Evolutionary conservation across 2,329 filamentous ascomycete species (phyloP).

Genomic region (Graphiopsis chlorocephala): DNA sequence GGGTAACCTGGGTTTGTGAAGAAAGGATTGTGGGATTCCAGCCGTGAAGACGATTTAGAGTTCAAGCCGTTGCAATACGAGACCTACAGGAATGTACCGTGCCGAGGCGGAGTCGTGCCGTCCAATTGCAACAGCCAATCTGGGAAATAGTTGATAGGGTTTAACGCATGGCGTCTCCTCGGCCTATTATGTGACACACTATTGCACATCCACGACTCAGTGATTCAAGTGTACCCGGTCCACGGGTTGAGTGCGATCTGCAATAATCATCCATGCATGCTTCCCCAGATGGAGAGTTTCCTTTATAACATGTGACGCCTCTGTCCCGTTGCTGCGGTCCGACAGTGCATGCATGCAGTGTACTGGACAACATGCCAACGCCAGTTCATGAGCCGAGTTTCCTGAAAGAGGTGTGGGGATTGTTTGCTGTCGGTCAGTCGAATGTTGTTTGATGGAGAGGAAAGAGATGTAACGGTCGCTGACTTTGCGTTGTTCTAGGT

Average conservation of each 20-base stretch:
- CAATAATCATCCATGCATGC: neutral
- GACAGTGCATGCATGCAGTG: neutral
- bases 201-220: neutral
- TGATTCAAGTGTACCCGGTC: neutral
- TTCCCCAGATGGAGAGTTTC: neutral
- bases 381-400: constrained; percentile 23
- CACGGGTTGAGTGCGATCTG: neutral
- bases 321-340: neutral
- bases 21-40: neutral
- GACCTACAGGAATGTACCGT: neutral
- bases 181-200: neutral
- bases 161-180: neutral
- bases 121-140: neutral
- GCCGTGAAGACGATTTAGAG: neutral
- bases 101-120: neutral
- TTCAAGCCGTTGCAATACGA: neutral
- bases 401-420: constrained; percentile 24
- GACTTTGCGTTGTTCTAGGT: neutral
- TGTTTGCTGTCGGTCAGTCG: constrained; percentile 32
- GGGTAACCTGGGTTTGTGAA: neutral
- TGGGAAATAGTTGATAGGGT: neutral
- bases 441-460: neutral
- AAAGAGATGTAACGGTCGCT: neutral
- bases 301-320: neutral
- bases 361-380: neutral